Base-by-base conservation (phyloP, 306 rosid genomes). In the Vigna mungo region DNA sequence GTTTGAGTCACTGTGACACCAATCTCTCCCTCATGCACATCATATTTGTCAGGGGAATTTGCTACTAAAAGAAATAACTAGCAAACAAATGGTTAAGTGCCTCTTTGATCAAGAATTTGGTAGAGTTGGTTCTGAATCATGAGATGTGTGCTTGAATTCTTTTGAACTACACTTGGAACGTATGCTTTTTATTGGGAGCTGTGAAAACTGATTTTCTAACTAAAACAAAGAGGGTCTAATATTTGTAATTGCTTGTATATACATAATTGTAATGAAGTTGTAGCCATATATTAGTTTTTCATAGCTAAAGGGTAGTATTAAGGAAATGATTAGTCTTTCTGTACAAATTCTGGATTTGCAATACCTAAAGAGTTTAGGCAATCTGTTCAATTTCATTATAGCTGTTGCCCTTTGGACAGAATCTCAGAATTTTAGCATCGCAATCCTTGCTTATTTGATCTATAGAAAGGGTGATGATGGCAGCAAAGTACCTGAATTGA, bases 341-440 rank as follows among this genome's bases (percentile, higher is more conserved):
- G 32, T 15, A 17, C 32, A 53, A 52, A 27, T 64, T 25, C 9
- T 0, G 17, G 70, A 55, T 74, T 74, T 55, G 66, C 39, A 68
- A 61, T 14, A 58, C 54, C 51, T n/a, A 12, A 14, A 72, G 30
- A 72, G 3, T 37, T 48, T 25, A 41, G 43, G 23, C 13, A 54
- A 30, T 32, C 17, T 43, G 41, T 51, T 30, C 15, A 49, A 20
- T 25, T 65, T 49, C 8, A 16, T 51, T 15, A 53, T 72, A 72
- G 68, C 16, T 30, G 12, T 69, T 58, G n/a, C 4, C 32, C 23
- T 25, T 71, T 37, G 77, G 55, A 55, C 10, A 16, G 51, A 21
- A 32, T 56, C 56, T 47, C 20, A 21, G 48, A 54, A 82, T 70
- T 70, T 81, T 71, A 63, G 51, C 17, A 37, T 71, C 58, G 37